Percentiles rank a stretch among this genome's conserved stretches.
Evolutionary conservation across 495 filamentous ascomycete species (phyloP).

Genomic region (Opeltia flavorubescens): DNA sequence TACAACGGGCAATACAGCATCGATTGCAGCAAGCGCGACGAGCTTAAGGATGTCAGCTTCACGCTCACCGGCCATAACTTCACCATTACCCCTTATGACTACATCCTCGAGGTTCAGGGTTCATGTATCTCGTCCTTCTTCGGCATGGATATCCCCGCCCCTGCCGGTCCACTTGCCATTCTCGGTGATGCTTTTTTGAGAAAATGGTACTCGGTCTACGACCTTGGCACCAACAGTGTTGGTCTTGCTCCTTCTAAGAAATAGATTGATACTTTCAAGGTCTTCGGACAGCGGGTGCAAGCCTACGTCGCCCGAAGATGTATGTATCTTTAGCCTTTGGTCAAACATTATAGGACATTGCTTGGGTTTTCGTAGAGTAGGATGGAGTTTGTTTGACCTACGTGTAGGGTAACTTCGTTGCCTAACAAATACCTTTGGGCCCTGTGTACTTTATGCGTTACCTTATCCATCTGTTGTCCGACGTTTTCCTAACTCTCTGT

Average conservation of each 20-base stretch:
- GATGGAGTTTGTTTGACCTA: neutral
- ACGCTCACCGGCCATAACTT: slow-evolving; percentile 81
- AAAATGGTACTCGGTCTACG: slow-evolving; percentile 94
- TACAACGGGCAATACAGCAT: slow-evolving; percentile 91
- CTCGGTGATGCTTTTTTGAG: slow-evolving; percentile 96
- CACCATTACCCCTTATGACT: slow-evolving; percentile 77
- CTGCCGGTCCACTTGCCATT: slow-evolving; percentile 84
- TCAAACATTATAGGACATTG: too few species aligned
- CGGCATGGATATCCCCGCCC: slow-evolving; percentile 71
- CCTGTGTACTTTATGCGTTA: too few species aligned
- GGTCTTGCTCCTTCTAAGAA: slow-evolving; percentile 72
- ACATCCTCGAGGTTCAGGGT: slow-evolving; percentile 89
- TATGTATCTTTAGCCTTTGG: neutral
- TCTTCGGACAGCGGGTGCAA: neutral
- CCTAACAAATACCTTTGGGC: too few species aligned
- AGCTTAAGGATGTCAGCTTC: slow-evolving; percentile 78
- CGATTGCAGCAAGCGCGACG: slow-evolving; percentile 72
- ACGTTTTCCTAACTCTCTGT: too few species aligned
- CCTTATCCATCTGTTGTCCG: too few species aligned
- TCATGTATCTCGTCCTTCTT: slow-evolving; percentile 95
- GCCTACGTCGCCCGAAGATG: neutral
- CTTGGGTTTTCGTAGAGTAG: too few species aligned
- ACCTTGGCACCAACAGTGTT: slow-evolving; percentile 71
- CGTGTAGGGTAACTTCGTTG: too few species aligned
- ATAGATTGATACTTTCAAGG: too few species aligned